A percentile compares a stretch with the other conserved stretches of the same genome.
Evolutionary conservation across 768 basidiomycete genomes (phyloP).

Genomic region (Suillus placidus): DNA sequence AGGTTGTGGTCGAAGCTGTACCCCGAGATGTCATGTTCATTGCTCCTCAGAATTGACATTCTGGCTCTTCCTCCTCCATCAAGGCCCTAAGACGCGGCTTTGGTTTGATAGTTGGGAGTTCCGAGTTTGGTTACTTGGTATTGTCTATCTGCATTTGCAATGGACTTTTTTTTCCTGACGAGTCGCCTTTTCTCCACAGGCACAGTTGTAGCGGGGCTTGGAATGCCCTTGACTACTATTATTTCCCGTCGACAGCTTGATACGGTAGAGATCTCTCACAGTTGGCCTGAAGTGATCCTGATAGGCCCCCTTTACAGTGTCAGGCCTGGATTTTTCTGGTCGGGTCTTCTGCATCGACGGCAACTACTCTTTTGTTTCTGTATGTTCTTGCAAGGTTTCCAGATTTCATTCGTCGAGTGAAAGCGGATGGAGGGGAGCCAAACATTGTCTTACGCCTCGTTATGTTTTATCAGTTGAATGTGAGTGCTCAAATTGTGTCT

Average conservation of each 20-base stretch:
- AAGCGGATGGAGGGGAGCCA: slow-evolving; percentile 72
- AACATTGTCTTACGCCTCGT: slow-evolving; percentile 72
- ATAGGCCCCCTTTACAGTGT: slow-evolving; percentile 45
- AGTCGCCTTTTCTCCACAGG: slow-evolving; percentile 41
- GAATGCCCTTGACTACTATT: slow-evolving; percentile 72
- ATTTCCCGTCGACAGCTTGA: slow-evolving; percentile 60
- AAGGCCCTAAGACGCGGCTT: slow-evolving; percentile 66
- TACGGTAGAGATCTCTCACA: slow-evolving; percentile 42
- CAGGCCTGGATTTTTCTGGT: slow-evolving; percentile 77
- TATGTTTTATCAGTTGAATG: slow-evolving; percentile 80
- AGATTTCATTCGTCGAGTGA: slow-evolving; percentile 67
- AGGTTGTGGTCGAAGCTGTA: slow-evolving; percentile 6
- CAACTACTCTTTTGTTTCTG: slow-evolving; percentile 70
- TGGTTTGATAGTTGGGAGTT: slow-evolving; percentile 88
- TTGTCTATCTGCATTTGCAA: slow-evolving; percentile 7
- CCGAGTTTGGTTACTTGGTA: slow-evolving; percentile 70
- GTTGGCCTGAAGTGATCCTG: slow-evolving; percentile 11
- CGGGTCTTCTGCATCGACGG: slow-evolving; percentile 65
- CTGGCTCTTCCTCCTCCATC: slow-evolving; percentile 82
- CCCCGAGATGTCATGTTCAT: neutral
- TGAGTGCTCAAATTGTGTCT: slow-evolving; percentile 37
- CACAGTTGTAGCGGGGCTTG: slow-evolving; percentile 63
- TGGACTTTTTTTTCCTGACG: slow-evolving; percentile 18
- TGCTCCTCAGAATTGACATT: slow-evolving; percentile 64
- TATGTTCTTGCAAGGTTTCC: slow-evolving; percentile 76